These are phyloP conservation scores for Colletotrichum sojae DNA, from an alignment of 2,329 filamentous ascomycete species.

Conservation along the genomic window DNA sequence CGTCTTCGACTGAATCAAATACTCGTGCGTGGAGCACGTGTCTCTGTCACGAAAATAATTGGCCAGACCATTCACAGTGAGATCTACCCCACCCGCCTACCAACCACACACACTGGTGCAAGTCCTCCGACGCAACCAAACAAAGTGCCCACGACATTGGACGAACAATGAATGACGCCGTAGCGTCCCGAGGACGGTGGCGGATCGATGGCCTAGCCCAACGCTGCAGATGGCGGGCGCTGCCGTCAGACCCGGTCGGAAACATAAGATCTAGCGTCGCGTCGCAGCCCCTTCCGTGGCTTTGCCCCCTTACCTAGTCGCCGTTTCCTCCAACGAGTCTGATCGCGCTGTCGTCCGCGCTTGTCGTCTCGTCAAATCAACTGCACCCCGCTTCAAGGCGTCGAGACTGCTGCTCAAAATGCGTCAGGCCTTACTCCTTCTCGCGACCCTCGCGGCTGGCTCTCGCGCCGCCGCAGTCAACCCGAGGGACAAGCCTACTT, in stretches of 20 bases:
- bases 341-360: not conserved
- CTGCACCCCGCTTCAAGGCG: conserved; percentile 12
- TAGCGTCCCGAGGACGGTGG: not conserved
- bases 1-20: not conserved
- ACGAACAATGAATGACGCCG: not conserved
- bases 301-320: not conserved
- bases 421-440: conserved; percentile 17
- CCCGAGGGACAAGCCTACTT: conserved; percentile 16
- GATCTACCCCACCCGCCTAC: not conserved
- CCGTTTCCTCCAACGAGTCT: not conserved
- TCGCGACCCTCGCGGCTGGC: conserved; percentile 46
- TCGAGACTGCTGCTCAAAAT: conserved; percentile 5
- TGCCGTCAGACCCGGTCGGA: not conserved
- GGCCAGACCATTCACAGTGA: not conserved
- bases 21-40: not conserved
- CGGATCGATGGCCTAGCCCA: not conserved
- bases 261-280: not conserved
- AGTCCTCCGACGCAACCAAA: not conserved
- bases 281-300: not conserved
- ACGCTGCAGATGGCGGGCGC: not conserved
- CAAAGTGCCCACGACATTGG: not conserved
- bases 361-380: not conserved
- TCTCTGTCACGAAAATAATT: not conserved
- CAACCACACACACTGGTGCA: not conserved
- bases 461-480: conserved; percentile 44